Conservation (phyloP, 2,329 filamentous ascomycete species). For the Fusarium sp. region DNA sequence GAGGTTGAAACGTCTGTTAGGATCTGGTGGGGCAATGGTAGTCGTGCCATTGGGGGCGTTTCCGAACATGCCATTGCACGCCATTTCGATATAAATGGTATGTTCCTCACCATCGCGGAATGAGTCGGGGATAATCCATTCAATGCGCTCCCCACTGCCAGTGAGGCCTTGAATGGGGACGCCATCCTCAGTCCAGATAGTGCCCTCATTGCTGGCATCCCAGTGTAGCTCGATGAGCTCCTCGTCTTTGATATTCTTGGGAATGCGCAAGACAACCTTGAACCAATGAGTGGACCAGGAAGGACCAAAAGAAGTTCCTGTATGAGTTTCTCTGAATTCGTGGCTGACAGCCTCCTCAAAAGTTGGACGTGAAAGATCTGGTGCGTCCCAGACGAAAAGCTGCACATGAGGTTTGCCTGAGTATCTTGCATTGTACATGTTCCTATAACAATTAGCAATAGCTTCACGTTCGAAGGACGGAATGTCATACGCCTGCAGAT, state of each 20-base stretch:
- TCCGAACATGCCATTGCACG: constrained; percentile 98
- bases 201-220: constrained; percentile 94
- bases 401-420: constrained; percentile 82
- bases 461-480: background rate
- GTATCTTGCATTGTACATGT: constrained; percentile 54
- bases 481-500: constrained; percentile 74
- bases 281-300: constrained; percentile 99
- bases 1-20: constrained; percentile 84
- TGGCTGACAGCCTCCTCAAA: constrained; percentile 86
- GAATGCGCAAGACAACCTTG: constrained; percentile 82
- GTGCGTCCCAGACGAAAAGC: constrained; percentile 87
- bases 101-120: constrained; percentile 90
- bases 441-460: constrained; percentile 37
- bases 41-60: constrained; percentile 83
- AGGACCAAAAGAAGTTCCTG: constrained; percentile 86
- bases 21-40: constrained; percentile 86
- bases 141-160: constrained; percentile 85
- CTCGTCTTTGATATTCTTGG: constrained; percentile 76
- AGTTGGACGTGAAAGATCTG: constrained; percentile 79
- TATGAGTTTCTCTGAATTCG: constrained; percentile 77
- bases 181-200: constrained; percentile 93
- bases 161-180: constrained; percentile 91
- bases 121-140: constrained; percentile 87
- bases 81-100: constrained; percentile 96
- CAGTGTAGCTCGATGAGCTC: constrained; percentile 94